Evolutionary conservation across 768 basidiomycete species (phyloP), one percentile per base, ranked within the genome.

Genomic region (Artomyces pyxidatus): DNA sequence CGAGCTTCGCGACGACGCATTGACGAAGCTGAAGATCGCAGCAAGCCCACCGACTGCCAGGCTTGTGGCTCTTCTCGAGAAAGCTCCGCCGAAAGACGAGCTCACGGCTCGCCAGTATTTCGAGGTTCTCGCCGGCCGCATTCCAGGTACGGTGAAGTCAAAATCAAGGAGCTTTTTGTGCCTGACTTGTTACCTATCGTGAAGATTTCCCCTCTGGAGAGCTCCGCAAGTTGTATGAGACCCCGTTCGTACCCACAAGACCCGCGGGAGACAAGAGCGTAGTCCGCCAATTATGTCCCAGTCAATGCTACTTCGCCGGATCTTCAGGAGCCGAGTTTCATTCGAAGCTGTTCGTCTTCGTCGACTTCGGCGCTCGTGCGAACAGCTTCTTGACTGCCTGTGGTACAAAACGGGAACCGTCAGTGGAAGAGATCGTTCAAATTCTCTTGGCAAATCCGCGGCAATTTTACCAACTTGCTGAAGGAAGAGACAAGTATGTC

Each of bases 341-440:
- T 59, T 84, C 85, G 3, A 83, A 85, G 54, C 67, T 95, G 1
- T 96, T 97, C 60, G 74, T 78, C 28, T 96, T 93, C 58, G 80
- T 98, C 43, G 83, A 95, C 62, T 96, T 95, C 61, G 94, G 93
- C 2, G 61, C 74, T 1, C 68, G 73, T 4, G 95, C 86, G 22
- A 95, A 93, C 56, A 71, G 76, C 3, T 97, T 99, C 67, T 71
- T 99, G 39, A 77, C 75, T 46, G 83, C 87, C 3, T 90, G 90
- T 57, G 95, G 96, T 10, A 88, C 93, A 14, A 85, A 82, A 59
- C 81, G 77, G 37, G 88, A 92, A 59, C 94, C 95, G 4, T 90
- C 80, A 39, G 78, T 92, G 4, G 82, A 89, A 49, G 91, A 93
- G 64, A 74, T 92, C 37, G 83, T 81, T 0, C 73, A 74, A 45